Conservation (phyloP, 2,329 filamentous ascomycete genomes). For the Golovinomyces cichoracearum region DNA sequence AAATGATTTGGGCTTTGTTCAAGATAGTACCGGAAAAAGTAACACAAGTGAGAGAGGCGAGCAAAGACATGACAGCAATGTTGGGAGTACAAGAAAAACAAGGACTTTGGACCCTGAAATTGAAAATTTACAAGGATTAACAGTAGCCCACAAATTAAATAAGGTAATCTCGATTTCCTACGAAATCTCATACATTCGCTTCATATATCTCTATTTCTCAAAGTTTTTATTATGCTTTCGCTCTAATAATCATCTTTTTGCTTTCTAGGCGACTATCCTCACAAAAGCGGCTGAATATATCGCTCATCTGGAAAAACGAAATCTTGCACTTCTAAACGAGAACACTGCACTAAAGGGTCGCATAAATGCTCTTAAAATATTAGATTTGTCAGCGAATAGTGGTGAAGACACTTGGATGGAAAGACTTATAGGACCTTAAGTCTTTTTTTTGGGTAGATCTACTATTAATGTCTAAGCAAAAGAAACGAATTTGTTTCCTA, state of each 20-base stretch:
- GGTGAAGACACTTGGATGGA: conserved; percentile 50
- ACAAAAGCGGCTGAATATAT: conserved; percentile 96
- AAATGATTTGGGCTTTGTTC: conserved; percentile 26
- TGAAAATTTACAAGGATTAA: conserved; percentile 56
- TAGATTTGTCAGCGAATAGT: conserved; percentile 39
- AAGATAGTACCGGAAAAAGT: background rate
- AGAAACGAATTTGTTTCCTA: too few relatives aligned
- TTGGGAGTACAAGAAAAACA: conserved; percentile 17
- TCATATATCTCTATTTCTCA: too few relatives aligned
- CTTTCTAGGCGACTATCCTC: conserved; percentile 24
- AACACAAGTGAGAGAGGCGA: background rate
- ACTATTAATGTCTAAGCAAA: too few relatives aligned
- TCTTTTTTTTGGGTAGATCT: too few relatives aligned
- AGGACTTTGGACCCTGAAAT: conserved; percentile 41
- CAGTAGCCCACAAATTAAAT: conserved; percentile 80
- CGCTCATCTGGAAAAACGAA: conserved; percentile 72
- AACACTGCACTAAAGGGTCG: conserved; percentile 54
- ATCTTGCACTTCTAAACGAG: conserved; percentile 57
- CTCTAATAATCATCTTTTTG: background rate
- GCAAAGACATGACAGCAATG: background rate
- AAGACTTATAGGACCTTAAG: too few relatives aligned
- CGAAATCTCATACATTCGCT: background rate
- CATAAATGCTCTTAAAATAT: conserved; percentile 37
- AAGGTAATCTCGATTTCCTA: conserved; percentile 52
- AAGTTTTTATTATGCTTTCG: too few relatives aligned